phyloP scores from a whole-genome alignment of 2,329 filamentous ascomycete species.

The Helotiales sp. region DNA sequence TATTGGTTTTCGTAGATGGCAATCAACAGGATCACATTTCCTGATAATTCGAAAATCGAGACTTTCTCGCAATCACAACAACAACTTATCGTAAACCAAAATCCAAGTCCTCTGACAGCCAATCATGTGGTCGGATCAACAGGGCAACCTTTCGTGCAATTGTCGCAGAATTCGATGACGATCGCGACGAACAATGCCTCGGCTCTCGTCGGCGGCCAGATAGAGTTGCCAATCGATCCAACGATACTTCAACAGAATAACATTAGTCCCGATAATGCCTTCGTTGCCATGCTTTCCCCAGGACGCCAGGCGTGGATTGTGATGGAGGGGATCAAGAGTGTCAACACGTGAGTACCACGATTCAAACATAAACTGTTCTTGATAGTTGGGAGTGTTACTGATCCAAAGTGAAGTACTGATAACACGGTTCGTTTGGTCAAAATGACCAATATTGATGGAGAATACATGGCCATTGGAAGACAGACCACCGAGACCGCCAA shows the following conservation, averaged over 20 bases:
- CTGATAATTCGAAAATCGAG: slow-evolving; percentile 29
- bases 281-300: slow-evolving; percentile 27
- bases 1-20: slow-evolving; percentile 20
- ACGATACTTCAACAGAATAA: slow-evolving; percentile 22
- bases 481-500: slow-evolving; percentile 27
- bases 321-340: slow-evolving; percentile 26
- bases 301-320: slow-evolving; percentile 30
- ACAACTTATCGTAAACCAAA: slow-evolving; percentile 30
- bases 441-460: slow-evolving; percentile 26
- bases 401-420: slow-evolving; percentile 14
- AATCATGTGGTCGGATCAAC: slow-evolving; percentile 30
- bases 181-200: slow-evolving; percentile 28
- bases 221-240: slow-evolving; percentile 25
- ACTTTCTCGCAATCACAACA: slow-evolving; percentile 29
- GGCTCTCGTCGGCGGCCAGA: slow-evolving; percentile 28
- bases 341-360: slow-evolving; percentile 26
- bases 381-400: background rate
- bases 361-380: background rate
- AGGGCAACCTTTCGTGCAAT: slow-evolving; percentile 27
- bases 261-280: slow-evolving; percentile 25
- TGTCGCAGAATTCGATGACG: slow-evolving; percentile 29
- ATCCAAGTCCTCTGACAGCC: slow-evolving; percentile 20
- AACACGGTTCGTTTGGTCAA: slow-evolving; percentile 26
- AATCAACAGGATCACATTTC: slow-evolving; percentile 25
- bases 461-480: slow-evolving; percentile 27